These are phyloP conservation scores for Ceratonia siliqua DNA, from an alignment of 306 rosid genomes.

Conservation along the genomic window DNA sequence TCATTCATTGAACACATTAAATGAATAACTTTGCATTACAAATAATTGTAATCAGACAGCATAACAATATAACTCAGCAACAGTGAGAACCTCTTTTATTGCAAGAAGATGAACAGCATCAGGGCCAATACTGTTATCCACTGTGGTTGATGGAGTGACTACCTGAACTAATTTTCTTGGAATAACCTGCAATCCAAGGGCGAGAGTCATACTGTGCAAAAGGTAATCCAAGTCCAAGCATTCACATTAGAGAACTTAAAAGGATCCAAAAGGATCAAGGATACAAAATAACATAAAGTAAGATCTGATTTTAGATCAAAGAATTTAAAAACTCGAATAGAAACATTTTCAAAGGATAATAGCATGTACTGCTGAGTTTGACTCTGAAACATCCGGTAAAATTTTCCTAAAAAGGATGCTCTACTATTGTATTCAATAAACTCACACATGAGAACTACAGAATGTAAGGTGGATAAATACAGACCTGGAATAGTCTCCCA, in stretches of 20 bases:
- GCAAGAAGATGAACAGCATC: slow-evolving; percentile 85
- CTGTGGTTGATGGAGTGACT: slow-evolving; percentile 81
- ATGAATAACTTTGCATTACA: slow-evolving; percentile 1
- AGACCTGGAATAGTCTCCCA: slow-evolving; percentile 10
- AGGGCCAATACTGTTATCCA: slow-evolving; percentile 77
- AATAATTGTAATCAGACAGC: slow-evolving; percentile 15
- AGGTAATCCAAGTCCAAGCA: neutral
- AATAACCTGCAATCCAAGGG: slow-evolving; percentile 57
- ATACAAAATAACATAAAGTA: neutral
- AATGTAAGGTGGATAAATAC: slow-evolving; percentile 25
- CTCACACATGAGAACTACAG: neutral
- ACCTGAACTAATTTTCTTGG: slow-evolving; percentile 77
- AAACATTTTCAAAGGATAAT: slow-evolving; percentile 27
- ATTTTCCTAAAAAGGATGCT: neutral
- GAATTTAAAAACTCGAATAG: slow-evolving; percentile 16
- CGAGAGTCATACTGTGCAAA: slow-evolving; percentile 33
- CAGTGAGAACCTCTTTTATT: slow-evolving; percentile 76
- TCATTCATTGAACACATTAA: neutral
- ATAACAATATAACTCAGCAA: neutral
- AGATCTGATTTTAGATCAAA: neutral
- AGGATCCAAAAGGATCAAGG: slow-evolving; percentile 18
- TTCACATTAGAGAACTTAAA: neutral
- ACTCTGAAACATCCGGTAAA: slow-evolving; percentile 15
- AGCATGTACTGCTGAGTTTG: slow-evolving; percentile 3
- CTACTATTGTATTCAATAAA: neutral